Percentiles rank a stretch among this genome's conserved stretches.
Evolutionary conservation across 75 land plant genomes (phyloP).

Genomic region (Isoetes taiwanensis): DNA sequence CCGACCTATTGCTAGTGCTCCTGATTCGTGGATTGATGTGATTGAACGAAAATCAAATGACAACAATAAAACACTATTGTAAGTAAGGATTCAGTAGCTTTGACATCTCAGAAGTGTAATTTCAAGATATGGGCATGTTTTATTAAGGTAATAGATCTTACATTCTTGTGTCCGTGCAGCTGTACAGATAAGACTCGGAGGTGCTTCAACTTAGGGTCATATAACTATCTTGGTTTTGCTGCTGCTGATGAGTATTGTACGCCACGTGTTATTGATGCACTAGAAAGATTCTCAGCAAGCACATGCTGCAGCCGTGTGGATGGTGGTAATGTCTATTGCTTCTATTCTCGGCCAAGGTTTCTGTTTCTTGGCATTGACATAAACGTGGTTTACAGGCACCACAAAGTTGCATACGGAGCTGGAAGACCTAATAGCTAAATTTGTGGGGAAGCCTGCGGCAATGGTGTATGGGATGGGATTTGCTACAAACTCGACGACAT

Average conservation of each 20-base stretch:
- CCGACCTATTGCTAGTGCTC: slow-evolving; percentile 86
- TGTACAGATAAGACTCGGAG: slow-evolving; percentile 44
- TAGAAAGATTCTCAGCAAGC: slow-evolving; percentile 62
- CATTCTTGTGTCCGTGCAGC: slow-evolving; percentile 24
- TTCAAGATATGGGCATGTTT: background rate
- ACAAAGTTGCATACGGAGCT: slow-evolving; percentile 59
- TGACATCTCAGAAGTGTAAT: background rate
- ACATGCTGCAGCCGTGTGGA: slow-evolving; percentile 82
- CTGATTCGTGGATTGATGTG: slow-evolving; percentile 87
- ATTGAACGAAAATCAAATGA: slow-evolving; percentile 75
- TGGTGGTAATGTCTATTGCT: too few relatives aligned
- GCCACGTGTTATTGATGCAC: slow-evolving; percentile 68
- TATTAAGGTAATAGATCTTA: background rate
- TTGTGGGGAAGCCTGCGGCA: slow-evolving; percentile 91
- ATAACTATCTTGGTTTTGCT: slow-evolving; percentile 96
- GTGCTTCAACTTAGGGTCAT: slow-evolving; percentile 92
- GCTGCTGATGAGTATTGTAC: slow-evolving; percentile 95
- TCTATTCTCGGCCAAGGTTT: background rate
- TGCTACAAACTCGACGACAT: slow-evolving; percentile 81
- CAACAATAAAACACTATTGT: slow-evolving; percentile 77
- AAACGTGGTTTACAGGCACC: slow-evolving; percentile 30
- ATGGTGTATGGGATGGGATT: slow-evolving; percentile 93
- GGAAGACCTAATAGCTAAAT: slow-evolving; percentile 64
- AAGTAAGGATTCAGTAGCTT: slow-evolving; percentile 4
- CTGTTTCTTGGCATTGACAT: background rate